Evolutionary conservation across 2,329 filamentous ascomycete genomes (phyloP).

Genomic region (Diplodia intermedia): DNA sequence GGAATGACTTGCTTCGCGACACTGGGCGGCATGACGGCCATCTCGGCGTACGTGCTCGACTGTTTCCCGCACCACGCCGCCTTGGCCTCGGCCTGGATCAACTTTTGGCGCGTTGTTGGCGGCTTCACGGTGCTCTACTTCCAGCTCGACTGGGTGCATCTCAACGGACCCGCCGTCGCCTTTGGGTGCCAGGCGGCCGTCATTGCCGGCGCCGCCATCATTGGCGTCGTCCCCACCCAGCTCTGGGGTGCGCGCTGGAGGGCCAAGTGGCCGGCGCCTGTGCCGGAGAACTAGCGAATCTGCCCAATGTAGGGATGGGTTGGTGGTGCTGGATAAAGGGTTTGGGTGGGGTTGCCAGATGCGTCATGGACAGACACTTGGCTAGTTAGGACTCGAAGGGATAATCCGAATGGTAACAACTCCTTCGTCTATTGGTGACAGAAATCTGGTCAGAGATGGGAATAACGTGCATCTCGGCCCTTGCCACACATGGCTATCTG

Average conservation of each 20-base stretch:
- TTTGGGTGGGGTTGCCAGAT: no score
- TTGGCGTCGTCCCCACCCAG: conserved; percentile 42
- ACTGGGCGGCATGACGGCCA: conserved; percentile 43
- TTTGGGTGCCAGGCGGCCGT: conserved; percentile 48
- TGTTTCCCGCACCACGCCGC: conserved; percentile 44
- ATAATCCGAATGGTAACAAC: background rate
- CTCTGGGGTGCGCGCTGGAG: conserved; percentile 42
- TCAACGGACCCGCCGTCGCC: conserved; percentile 41
- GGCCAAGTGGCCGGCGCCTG: conserved; percentile 34
- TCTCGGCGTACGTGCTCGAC: conserved; percentile 47
- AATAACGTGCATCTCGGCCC: background rate
- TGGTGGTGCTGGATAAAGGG: no score
- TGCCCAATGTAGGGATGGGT: no score
- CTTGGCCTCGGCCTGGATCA: conserved; percentile 45
- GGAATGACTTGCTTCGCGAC: conserved; percentile 46
- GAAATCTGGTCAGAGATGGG: background rate
- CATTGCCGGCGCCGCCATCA: conserved; percentile 40
- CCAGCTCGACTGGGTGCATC: conserved; percentile 45
- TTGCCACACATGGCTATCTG: background rate
- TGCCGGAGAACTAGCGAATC: conserved; percentile 20
- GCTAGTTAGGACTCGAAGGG: background rate
- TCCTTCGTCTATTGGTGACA: no score
- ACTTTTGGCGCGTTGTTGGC: conserved; percentile 44
- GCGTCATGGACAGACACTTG: background rate
- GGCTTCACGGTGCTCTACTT: conserved; percentile 48